Evolutionary conservation across 352 stramenopile species (phyloP).

Genomic region (Globisporangium spiculum): DNA sequence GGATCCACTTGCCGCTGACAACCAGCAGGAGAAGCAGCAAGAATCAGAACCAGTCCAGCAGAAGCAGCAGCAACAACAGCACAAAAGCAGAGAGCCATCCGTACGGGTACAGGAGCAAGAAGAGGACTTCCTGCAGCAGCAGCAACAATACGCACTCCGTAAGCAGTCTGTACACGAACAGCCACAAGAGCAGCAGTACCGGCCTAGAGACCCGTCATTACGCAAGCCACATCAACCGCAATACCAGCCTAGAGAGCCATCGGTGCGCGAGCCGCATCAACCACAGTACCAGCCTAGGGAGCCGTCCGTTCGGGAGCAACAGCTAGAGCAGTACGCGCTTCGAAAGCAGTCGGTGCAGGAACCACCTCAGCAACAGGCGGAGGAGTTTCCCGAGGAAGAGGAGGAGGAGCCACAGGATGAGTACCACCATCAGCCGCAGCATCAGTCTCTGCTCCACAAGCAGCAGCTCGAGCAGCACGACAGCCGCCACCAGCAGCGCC

Average conservation of each 20-base stretch:
- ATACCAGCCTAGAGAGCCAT: not conserved
- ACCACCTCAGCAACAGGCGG: not conserved
- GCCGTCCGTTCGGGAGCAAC: not conserved
- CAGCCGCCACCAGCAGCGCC: conserved; percentile 8
- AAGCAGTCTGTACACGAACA: not conserved
- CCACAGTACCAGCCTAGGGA: not conserved
- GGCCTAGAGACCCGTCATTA: not conserved
- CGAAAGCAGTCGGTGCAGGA: not conserved
- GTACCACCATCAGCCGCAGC: not conserved
- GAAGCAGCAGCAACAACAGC: not conserved
- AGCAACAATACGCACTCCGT: not conserved
- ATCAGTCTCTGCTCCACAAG: conserved; percentile 13
- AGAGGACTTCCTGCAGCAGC: not conserved
- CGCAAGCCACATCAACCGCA: not conserved
- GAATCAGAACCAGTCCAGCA: conserved; percentile 8
- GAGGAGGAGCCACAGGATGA: not conserved
- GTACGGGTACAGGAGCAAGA: not conserved
- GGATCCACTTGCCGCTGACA: not conserved
- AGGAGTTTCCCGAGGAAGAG: not conserved
- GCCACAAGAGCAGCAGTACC: not conserved
- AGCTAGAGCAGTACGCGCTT: not conserved
- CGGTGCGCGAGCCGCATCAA: not conserved
- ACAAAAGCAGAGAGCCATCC: not conserved
- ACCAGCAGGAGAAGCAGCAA: conserved; percentile 3
- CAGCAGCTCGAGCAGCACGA: conserved; percentile 35